Conservation (phyloP, 2,329 filamentous ascomycete species). For the Xylaria multiplex region DNA sequence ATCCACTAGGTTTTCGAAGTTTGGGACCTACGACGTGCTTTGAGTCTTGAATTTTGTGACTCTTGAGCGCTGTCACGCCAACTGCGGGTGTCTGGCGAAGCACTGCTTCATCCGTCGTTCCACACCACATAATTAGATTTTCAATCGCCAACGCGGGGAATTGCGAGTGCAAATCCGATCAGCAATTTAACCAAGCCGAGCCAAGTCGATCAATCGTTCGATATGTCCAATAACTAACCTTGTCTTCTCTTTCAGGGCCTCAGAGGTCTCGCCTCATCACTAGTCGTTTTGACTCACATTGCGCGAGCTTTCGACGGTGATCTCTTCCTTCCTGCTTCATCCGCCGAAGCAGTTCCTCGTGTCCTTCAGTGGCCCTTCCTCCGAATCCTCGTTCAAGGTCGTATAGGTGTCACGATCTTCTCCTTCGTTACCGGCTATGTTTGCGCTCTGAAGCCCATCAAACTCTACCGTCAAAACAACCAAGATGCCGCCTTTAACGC, state of each 20-base stretch:
- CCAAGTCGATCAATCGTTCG: not conserved
- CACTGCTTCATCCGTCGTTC: not conserved
- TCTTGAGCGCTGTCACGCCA: not conserved
- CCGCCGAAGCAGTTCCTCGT: constrained; percentile 57
- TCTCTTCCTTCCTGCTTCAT: constrained; percentile 59
- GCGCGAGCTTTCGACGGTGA: constrained; percentile 61
- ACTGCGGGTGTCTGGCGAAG: not conserved
- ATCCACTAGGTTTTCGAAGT: not conserved
- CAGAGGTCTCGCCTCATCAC: constrained; percentile 63
- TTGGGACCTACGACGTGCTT: not conserved
- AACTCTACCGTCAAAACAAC: constrained; percentile 63
- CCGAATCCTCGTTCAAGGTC: constrained; percentile 67
- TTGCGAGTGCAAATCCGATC: constrained; percentile 1
- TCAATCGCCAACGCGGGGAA: not conserved
- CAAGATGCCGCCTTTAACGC: constrained; percentile 62
- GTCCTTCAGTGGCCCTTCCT: constrained; percentile 68
- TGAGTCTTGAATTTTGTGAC: not conserved
- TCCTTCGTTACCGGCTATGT: constrained; percentile 73
- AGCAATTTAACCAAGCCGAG: constrained; percentile 5
- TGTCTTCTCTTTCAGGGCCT: constrained; percentile 57
- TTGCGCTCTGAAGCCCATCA: constrained; percentile 69
- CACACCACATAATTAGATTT: not conserved
- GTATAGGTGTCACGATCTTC: constrained; percentile 74
- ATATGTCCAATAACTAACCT: constrained; percentile 18
- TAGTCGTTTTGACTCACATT: constrained; percentile 66